Base-by-base conservation (phyloP, 164 flowering plant genomes). In the Magnolia kwangsiensis region DNA sequence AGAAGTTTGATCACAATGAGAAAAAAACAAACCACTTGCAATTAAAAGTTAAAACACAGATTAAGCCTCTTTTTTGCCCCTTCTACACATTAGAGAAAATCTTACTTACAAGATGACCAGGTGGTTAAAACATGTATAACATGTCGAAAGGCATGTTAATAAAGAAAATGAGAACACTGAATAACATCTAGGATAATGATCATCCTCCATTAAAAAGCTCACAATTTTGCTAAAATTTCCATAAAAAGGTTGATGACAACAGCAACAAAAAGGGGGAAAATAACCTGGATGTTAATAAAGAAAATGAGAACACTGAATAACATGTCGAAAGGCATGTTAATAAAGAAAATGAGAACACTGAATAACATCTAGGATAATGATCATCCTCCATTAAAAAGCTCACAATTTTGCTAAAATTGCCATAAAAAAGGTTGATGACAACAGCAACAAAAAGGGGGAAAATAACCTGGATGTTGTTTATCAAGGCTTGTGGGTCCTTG, bases 281-380 rank as follows among this genome's bases (percentile, higher is more conserved):
- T 14, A 77, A 94, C 98, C 93, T 95, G 99, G 71, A 96, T 91
- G 81, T 96, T 96, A n/a, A n/a, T n/a, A n/a, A n/a, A n/a, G n/a
- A n/a, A n/a, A n/a, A n/a, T n/a, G n/a, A n/a, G n/a, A n/a, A n/a
- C n/a, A n/a, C n/a, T n/a, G n/a, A n/a, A n/a, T n/a, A n/a, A n/a
- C 7, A 2, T 37, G 45, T 37, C 45, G 45, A 37, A 27, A 27
- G 29, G 29, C 29, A 27, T 27, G 29, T 27, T 27, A 27, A 27
- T 27, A 27, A 27, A 27, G 29, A 27, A 37, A 37, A 37, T 37
- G 45, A 37, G 45, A 37, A 37, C 45, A 37, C 45, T 5, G 7
- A 37, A 5, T 5, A 37, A 55, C 18, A 55, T 55, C 18, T 55
- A 55, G 18, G 4, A 55, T 19, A 51, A 29, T 16, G 9, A 65